Base-by-base conservation (phyloP, 148 eudicot species). In the Cornus florida region DNA sequence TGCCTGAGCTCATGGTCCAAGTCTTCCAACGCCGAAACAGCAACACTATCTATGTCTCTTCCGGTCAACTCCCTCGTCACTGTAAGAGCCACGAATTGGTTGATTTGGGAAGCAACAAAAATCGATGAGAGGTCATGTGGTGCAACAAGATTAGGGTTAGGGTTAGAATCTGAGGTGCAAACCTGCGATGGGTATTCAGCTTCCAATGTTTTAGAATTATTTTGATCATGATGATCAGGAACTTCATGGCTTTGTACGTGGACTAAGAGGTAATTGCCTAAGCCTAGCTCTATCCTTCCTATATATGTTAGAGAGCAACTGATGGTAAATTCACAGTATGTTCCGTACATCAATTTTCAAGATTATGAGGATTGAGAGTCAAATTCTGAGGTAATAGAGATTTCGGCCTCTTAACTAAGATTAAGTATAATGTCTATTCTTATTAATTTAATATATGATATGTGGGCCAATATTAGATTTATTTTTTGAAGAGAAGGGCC, bases 1-100 rank as follows among this genome's bases (percentile, higher is more conserved):
- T 60, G 8, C 86, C 94, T 89, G n/a, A 91, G 87, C 87, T 91
- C 94, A 67, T 89, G 92, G 83, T 91, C 94, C 65, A 91, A 81
- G 28, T 83, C 90, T 60, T 80, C 86, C 70, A 41, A 72, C 22
- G 66, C 5, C 41, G 60, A 11, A 83, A 64, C 33, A 50, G 75
- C 71, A 70, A 67, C 84, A 83, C 38, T 35, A 28, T 28, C 83
- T 89, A 48, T 46, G 83, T 78, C 84, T 89, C 85, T 89, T 89
- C 39, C 67, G 76, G 46, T 41, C 16, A 50, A 69, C 80, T 17
- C 31, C 69, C 69, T 28, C n/a, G 33, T 17, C 10, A 23, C 48
- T 73, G 8, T 76, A n/a, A 81, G 69, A 13, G 83, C 82, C 73
- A 83, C 50, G 3, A 81, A 81, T 50, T 76, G 35, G 5, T 80